Conservation (phyloP, 345 rosid genomes). For the Brassica rapa region DNA sequence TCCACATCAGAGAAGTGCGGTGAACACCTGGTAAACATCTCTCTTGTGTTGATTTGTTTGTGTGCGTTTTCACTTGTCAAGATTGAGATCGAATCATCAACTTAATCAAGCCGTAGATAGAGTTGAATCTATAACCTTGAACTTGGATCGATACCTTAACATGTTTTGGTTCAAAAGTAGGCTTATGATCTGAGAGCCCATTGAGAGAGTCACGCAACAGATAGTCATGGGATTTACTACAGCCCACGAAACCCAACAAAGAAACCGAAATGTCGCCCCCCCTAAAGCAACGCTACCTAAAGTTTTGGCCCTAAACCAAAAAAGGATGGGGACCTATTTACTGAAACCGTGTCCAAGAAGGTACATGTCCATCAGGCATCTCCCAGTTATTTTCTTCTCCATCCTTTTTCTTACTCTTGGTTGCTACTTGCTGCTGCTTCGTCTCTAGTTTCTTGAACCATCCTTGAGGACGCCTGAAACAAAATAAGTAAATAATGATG, state of each 20-base stretch:
- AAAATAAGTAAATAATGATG: background rate
- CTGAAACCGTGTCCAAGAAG: constrained; percentile 37
- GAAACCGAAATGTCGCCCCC: background rate
- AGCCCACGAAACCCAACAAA: background rate
- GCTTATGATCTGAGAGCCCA: background rate
- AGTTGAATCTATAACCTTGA: no score
- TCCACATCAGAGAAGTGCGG: no score
- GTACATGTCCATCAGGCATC: constrained; percentile 51
- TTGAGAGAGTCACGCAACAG: background rate
- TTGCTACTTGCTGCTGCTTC: constrained; percentile 52
- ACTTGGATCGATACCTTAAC: no score
- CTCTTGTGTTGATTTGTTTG: no score
- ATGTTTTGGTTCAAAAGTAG: background rate
- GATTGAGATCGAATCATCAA: no score
- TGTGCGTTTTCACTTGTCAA: no score
- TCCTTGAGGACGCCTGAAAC: constrained; percentile 51
- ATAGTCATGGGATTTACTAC: background rate
- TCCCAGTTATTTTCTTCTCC: constrained; percentile 90
- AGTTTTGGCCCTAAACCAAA: constrained; percentile 39
- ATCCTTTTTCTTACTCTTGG: constrained; percentile 50
- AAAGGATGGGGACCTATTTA: constrained; percentile 31
- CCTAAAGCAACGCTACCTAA: constrained; percentile 8
- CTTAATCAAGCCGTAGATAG: no score
- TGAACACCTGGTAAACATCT: no score
- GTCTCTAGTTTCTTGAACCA: constrained; percentile 47